These are phyloP conservation scores for Dictyostelium purpureum DNA, from an alignment of 78 protist species.

Conservation along the genomic window DNA sequence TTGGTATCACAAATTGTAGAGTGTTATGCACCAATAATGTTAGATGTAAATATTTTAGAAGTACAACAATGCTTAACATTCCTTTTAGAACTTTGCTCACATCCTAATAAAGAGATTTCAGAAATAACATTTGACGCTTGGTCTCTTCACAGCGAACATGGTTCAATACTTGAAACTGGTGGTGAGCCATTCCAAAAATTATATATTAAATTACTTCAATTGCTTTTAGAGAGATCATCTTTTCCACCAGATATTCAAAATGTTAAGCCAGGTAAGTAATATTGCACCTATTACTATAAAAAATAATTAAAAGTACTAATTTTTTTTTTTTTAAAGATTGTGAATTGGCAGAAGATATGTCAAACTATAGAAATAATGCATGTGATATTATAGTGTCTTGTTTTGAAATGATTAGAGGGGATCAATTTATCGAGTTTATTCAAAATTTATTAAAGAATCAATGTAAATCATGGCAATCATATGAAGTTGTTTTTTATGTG, in stretches of 20 bases:
- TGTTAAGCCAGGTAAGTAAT: background rate
- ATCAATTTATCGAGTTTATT: conserved; percentile 7
- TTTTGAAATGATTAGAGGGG: conserved; percentile 47
- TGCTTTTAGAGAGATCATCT: conserved; percentile 43
- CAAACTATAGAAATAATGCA: conserved; percentile 48
- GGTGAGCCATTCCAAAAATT: conserved; percentile 34
- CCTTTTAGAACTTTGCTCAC: conserved; percentile 34
- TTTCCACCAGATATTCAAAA: conserved; percentile 20
- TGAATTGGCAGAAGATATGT: conserved; percentile 36
- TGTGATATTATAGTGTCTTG: conserved; percentile 50
- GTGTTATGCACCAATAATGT: conserved; percentile 68
- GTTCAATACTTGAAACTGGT: background rate
- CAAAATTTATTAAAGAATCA: conserved; percentile 32
- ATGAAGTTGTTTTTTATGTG: conserved; percentile 50
- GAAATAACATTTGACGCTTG: conserved; percentile 75
- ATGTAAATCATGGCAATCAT: conserved; percentile 73
- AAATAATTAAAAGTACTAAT: background rate
- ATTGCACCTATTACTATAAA: background rate
- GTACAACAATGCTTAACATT: conserved; percentile 43
- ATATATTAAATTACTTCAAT: conserved; percentile 34
- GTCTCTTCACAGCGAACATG: conserved; percentile 18
- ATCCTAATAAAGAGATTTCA: conserved; percentile 53
- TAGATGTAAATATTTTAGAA: conserved; percentile 2
- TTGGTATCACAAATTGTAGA: conserved; percentile 65
- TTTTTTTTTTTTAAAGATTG: background rate